These are phyloP conservation scores for Malus hybrid DNA, from an alignment of 331 rosid species.

Conservation along the genomic window DNA sequence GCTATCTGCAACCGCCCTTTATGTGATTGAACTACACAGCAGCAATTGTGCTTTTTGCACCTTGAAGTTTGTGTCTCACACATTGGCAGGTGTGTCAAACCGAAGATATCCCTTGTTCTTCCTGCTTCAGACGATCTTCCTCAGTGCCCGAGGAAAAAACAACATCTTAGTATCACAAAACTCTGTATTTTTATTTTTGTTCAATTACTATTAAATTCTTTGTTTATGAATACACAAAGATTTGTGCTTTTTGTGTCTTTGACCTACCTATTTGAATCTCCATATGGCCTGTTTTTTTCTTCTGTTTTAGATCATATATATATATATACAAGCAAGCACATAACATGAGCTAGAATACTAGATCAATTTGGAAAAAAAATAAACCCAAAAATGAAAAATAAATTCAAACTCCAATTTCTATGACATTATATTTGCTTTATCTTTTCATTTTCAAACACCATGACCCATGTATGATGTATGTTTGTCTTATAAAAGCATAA, in stretches of 20 bases:
- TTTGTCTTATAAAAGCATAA: not conserved
- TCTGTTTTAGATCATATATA: not conserved
- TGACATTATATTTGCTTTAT: not conserved
- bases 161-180: not conserved
- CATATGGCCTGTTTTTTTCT: not conserved
- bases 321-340: not conserved
- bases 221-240: no score
- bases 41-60: conserved; percentile 14
- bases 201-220: no score
- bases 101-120: conserved; percentile 10
- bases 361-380: not conserved
- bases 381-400: not conserved
- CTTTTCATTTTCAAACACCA: not conserved
- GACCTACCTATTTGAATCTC: not conserved
- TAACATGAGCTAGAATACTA: not conserved
- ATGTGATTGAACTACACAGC: conserved; percentile 28
- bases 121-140: conserved; percentile 25
- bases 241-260: no score
- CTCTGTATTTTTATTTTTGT: no score
- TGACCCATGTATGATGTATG: not conserved
- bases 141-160: conserved; percentile 1
- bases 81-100: conserved; percentile 6
- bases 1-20: conserved; percentile 1
- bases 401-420: conserved; percentile 1
- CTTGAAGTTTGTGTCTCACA: conserved; percentile 19